Base-by-base conservation (phyloP, 805 yeast species). In the Teunomyces panamensis region DNA sequence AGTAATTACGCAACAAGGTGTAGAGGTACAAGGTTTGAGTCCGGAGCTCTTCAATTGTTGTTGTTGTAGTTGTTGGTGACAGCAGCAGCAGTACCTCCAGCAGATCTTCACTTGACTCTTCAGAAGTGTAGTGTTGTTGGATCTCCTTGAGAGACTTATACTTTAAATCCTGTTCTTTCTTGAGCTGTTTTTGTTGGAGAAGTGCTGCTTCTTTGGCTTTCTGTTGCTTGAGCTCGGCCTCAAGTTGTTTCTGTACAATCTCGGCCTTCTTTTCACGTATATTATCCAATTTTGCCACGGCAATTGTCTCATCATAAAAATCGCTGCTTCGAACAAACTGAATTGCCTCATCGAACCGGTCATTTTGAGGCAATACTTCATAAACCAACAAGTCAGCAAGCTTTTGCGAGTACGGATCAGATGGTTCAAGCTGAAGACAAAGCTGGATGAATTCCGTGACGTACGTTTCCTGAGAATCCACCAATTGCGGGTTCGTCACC, bases 371-470 rank as follows among this genome's bases (percentile, higher is more conserved):
- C 39, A 69, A 60, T 2, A 72, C 62, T 48, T 71, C 68, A 50
- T 63, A 68, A 13, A 67, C 64, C 47, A 62, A 64, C 49, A 71
- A 56, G 27, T 72, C 71, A 7, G 63, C 44, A 36, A 69, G 52
- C 42, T 65, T 59, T 20, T 52, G 53, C 35, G 57, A 48, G 45
- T 56, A 59, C 42, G 43, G 47, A 8, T 55, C 56, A 14, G 29
- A 13, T 10, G n/a, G n/a, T 9, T 37, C 10, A 6, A 37, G 14
- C 9, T 10, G 14, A 29, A 2, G 24, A 29, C 47, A 46, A 14
- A 49, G 30, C 28, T 41, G 36, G 13, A 39, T 44, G 28, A 46
- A 36, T 7, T 44, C 43, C 5, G 33, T 20, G 26, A 53, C 47
- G 28, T 35, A 42, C n/a, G 46, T 28, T 17, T 47, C 49, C 27